These are phyloP conservation scores for Biscogniauxia marginata DNA, from an alignment of 2,329 filamentous ascomycete genomes.

Conservation along the genomic window DNA sequence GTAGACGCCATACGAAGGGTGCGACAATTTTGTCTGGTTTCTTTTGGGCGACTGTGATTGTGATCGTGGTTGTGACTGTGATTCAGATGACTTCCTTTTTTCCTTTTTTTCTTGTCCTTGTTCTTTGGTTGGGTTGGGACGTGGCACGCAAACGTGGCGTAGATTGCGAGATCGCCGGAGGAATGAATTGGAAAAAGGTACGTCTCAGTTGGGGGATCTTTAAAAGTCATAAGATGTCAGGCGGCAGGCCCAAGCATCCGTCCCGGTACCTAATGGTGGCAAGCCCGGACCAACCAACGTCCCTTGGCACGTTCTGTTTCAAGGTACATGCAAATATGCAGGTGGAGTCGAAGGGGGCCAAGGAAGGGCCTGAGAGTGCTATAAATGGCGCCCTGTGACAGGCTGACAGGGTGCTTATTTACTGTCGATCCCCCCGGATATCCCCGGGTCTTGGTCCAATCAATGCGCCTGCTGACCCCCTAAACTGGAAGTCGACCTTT, in stretches of 20 bases:
- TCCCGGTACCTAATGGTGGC: background rate
- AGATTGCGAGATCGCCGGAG: conserved; percentile 6
- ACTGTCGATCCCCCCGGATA: background rate
- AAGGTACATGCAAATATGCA: background rate
- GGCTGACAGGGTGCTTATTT: no score
- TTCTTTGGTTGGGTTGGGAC: background rate
- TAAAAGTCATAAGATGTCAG: no score
- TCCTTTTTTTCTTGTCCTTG: conserved; percentile 2
- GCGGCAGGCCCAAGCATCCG: no score
- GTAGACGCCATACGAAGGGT: background rate
- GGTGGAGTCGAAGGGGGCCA: background rate
- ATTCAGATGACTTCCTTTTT: background rate
- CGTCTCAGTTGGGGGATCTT: no score
- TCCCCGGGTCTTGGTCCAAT: background rate
- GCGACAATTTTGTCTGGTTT: background rate
- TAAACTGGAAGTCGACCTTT: background rate
- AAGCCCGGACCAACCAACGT: background rate
- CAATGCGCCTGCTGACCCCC: background rate
- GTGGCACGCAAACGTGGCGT: conserved; percentile 11
- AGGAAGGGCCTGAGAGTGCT: background rate
- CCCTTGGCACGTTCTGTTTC: background rate
- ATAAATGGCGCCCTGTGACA: background rate
- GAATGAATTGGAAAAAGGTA: background rate
- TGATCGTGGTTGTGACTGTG: background rate
- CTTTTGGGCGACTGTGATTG: background rate